Base-by-base conservation (phyloP, 495 filamentous ascomycete genomes). In the Trichoderma gamsii region DNA sequence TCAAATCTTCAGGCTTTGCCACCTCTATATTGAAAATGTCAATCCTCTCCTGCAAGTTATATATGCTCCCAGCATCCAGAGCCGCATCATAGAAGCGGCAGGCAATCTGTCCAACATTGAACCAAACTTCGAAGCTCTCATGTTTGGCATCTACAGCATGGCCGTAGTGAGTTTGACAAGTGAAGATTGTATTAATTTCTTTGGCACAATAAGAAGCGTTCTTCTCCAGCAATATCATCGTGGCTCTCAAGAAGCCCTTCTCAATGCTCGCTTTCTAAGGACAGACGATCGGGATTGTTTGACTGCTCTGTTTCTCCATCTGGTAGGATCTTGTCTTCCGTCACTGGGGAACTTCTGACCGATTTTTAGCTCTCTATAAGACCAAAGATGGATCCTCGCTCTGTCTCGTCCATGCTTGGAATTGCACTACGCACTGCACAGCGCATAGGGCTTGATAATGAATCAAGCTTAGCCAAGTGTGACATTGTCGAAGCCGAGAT, bases 101-200 rank as follows among this genome's bases (percentile, higher is more conserved):
- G 67, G 74, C 64, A 66, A 80, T 61, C 9, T 79, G 23, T 32
- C 44, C 2, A 74, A 70, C 51, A 72, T 78, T 64, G 72, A 44
- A 61, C 71, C 79, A 12, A 46, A 68, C 3, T 38, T 80, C 32
- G 77, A 79, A 66, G 80, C 79, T 15, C 79, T 88, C 0, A 81
- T 88, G 78, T 87, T 88, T 68, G 73, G 81, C 70, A 85, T 88
- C 15, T 88, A 88, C 70, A 83, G 76, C 69, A 76, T 82, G 41
- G 71, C 85, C 4, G 63, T 84, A 27, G 21, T 78, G 12, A 86
- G 81, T 72, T 74, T 87, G 16, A 46, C 59, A 16, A 69, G 67
- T 0, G 77, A 82, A 1, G 79, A 84, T 0, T 86, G 81, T 70
- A 74, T 68, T 12, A 65, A 71, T 32, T 41, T 78, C 18, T 82